Evolutionary conservation across 129 eudicot species (phyloP).

Genomic region (Chrysanthemum makinoi): DNA sequence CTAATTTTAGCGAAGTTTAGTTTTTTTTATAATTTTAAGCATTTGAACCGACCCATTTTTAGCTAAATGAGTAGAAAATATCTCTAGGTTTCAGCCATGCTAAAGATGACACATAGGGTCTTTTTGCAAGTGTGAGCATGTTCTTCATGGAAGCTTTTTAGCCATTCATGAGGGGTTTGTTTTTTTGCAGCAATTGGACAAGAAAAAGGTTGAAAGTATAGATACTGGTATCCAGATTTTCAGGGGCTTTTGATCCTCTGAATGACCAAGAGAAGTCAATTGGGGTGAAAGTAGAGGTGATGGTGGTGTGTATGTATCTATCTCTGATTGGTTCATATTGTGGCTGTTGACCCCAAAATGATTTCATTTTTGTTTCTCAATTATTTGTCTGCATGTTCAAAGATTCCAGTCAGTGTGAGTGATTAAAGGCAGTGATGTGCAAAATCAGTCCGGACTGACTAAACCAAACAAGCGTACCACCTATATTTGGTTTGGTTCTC

Average conservation of each 20-base stretch:
- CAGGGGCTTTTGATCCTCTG: conserved; percentile 35
- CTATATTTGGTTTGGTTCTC: too few relatives aligned
- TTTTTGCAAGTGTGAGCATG: conserved; percentile 17
- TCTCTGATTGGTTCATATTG: conserved; percentile 25
- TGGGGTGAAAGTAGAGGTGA: conserved; percentile 24
- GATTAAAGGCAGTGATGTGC: conserved; percentile 17
- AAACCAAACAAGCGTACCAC: too few relatives aligned
- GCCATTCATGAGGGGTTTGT: conserved; percentile 18
- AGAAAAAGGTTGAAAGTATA: conserved; percentile 25
- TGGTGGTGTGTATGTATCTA: conserved; percentile 29
- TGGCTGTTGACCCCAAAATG: conserved; percentile 32
- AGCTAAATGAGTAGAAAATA: conserved; percentile 5
- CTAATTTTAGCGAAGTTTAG: too few relatives aligned
- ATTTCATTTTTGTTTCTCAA: conserved; percentile 28
- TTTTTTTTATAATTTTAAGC: not conserved
- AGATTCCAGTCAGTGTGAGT: conserved; percentile 36
- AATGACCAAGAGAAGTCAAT: conserved; percentile 34
- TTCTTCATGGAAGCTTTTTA: not conserved
- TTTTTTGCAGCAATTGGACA: conserved; percentile 28
- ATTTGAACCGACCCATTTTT: not conserved
- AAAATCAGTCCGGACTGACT: too few relatives aligned
- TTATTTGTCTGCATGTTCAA: conserved; percentile 29
- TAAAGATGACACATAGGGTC: conserved; percentile 6
- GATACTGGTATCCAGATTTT: conserved; percentile 29
- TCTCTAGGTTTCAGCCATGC: not conserved